These are phyloP conservation scores for Cyclotella kingstonii DNA, from an alignment of 108 stramenopile species.

Conservation along the genomic window DNA sequence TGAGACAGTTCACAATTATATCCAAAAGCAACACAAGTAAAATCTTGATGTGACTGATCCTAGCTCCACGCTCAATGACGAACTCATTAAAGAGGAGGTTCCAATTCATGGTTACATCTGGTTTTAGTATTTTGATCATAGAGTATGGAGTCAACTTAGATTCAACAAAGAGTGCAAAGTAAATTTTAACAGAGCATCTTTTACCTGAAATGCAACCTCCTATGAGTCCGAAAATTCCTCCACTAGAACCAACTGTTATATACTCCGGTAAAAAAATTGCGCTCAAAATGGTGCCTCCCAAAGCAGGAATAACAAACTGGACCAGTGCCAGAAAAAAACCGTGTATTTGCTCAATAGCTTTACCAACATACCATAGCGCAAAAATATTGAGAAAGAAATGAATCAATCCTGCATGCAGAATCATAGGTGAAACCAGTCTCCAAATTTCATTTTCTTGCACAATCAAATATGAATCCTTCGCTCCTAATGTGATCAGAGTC, in stretches of 20 bases:
- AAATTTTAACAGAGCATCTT: not conserved
- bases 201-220: constrained; percentile 77
- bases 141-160: too few species aligned
- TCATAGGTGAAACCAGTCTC: constrained; percentile 81
- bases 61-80: constrained; percentile 68
- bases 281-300: constrained; percentile 85
- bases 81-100: constrained; percentile 74
- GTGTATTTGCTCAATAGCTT: constrained; percentile 86
- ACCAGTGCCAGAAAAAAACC: constrained; percentile 70
- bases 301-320: constrained; percentile 69
- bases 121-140: too few species aligned
- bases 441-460: constrained; percentile 81
- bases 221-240: constrained; percentile 93
- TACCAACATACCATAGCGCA: constrained; percentile 87
- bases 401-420: constrained; percentile 95
- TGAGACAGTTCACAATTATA: constrained; percentile 77
- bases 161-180: not conserved
- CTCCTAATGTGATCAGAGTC: constrained; percentile 84
- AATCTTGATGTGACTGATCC: constrained; percentile 67
- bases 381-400: constrained; percentile 92
- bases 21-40: constrained; percentile 70
- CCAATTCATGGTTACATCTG: constrained; percentile 93
- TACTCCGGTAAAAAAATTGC: constrained; percentile 90
- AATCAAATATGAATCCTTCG: constrained; percentile 86
- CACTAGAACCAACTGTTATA: constrained; percentile 89